Conservation (phyloP, 805 yeast genomes). For the Priceomyces melissophilus region DNA sequence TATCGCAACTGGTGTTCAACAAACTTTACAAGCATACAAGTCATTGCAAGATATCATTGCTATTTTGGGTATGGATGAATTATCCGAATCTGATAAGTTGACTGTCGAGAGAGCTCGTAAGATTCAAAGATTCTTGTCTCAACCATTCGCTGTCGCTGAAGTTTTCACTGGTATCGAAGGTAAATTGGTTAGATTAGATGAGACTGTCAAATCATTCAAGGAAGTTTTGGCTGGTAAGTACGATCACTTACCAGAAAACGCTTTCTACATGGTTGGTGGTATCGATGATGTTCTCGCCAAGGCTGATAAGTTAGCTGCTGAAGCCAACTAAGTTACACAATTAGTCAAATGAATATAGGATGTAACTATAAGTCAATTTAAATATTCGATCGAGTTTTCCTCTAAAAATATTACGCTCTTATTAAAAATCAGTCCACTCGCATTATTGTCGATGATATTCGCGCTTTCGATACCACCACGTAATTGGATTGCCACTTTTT, state of each 20-base stretch:
- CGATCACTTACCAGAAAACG: constrained; percentile 98
- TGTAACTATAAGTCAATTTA: constrained; percentile 8
- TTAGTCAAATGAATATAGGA: constrained; percentile 8
- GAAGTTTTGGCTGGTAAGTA: constrained; percentile 98
- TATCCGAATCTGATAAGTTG: constrained; percentile 96
- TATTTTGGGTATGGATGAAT: constrained; percentile 99
- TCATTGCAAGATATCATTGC: constrained; percentile 99
- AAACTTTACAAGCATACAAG: constrained; percentile 99
- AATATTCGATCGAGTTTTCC: constrained; percentile 10
- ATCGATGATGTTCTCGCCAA: constrained; percentile 97
- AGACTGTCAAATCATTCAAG: constrained; percentile 91
- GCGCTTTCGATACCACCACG: constrained; percentile 41
- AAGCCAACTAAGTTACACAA: constrained; percentile 54
- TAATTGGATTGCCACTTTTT: too few species aligned
- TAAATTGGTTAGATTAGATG: constrained; percentile 94
- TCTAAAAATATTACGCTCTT: constrained; percentile 10
- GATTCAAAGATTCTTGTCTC: constrained; percentile 99
- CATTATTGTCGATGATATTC: constrained; percentile 44
- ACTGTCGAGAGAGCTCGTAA: constrained; percentile 99
- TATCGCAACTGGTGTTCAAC: constrained; percentile 92
- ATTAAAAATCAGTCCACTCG: constrained; percentile 5
- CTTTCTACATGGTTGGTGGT: constrained; percentile 99
- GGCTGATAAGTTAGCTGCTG: constrained; percentile 89
- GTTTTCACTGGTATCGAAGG: constrained; percentile 99
- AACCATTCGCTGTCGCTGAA: constrained; percentile 99